Conservation (phyloP, 139 green algal species). For the Ettlia oleoabundans region DNA sequence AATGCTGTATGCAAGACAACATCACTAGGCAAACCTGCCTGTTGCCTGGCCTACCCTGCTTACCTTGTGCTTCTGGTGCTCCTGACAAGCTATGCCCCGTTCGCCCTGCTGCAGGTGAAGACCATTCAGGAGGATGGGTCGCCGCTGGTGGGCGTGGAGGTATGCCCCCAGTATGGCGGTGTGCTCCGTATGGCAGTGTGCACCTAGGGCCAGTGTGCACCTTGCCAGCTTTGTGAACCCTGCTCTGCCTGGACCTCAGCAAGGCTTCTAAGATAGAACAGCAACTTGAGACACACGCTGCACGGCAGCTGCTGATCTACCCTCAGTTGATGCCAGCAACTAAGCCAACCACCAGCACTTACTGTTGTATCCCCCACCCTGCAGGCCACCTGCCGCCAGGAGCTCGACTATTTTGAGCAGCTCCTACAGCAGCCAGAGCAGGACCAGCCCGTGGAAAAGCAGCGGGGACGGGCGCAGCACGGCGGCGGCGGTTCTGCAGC, state of each 20-base stretch:
- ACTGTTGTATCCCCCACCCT: neutral
- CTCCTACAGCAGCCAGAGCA: neutral
- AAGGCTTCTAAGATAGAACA: too few species aligned
- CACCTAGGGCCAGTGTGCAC: too few species aligned
- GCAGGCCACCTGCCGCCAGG: constrained; percentile 25
- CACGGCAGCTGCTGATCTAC: too few species aligned
- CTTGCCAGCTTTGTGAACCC: too few species aligned
- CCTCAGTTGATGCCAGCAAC: too few species aligned
- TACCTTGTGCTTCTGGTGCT: neutral
- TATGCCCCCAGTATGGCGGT: too few species aligned
- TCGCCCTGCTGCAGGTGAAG: constrained; percentile 3
- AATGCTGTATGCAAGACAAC: too few species aligned
- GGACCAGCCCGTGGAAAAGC: neutral
- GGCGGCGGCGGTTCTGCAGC: too few species aligned
- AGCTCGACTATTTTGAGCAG: constrained; percentile 36
- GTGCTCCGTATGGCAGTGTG: too few species aligned
- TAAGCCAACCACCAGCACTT: neutral
- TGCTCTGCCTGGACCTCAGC: too few species aligned
- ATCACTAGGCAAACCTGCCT: too few species aligned
- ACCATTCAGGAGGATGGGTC: constrained; percentile 25
- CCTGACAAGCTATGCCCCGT: neutral
- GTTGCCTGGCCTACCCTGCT: neutral
- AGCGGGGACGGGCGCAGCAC: neutral
- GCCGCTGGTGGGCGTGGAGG: constrained; percentile 42
- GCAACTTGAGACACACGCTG: too few species aligned